phyloP scores from a whole-genome alignment of 495 filamentous ascomycete species.

The Xylona heveae region DNA sequence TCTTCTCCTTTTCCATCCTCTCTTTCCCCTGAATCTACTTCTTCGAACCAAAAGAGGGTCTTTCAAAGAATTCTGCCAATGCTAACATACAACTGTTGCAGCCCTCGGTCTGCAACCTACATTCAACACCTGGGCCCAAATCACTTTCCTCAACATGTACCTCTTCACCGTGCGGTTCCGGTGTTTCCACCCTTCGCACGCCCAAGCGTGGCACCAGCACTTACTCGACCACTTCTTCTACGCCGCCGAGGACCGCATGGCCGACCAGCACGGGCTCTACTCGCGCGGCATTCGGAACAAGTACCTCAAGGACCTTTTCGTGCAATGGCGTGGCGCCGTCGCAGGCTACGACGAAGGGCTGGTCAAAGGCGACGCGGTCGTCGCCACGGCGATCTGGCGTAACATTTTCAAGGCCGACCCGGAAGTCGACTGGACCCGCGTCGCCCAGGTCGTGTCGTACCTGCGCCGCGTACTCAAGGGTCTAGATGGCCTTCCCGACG shows the following conservation, averaged over 20 bases:
- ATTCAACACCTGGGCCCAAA: conserved; percentile 87
- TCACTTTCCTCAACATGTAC: conserved; percentile 93
- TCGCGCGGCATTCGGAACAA: conserved; percentile 46
- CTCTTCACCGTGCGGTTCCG: conserved; percentile 74
- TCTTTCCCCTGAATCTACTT: not conserved
- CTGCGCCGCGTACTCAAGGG: conserved; percentile 44
- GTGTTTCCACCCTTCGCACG: conserved; percentile 38
- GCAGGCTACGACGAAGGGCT: conserved; percentile 78
- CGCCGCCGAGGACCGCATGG: conserved; percentile 76
- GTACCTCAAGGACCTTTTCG: conserved; percentile 80
- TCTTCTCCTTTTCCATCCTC: conserved; percentile 8
- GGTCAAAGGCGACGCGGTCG: conserved; percentile 59
- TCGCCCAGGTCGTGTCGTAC: conserved; percentile 62
- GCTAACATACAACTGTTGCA: conserved; percentile 5
- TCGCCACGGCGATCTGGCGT: conserved; percentile 79
- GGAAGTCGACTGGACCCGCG: conserved; percentile 44
- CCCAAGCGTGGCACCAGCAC: conserved; percentile 46
- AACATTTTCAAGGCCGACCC: conserved; percentile 66
- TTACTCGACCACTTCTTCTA: conserved; percentile 86
- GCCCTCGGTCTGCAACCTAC: conserved; percentile 48
- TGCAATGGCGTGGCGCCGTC: conserved; percentile 73
- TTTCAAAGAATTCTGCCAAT: too few species aligned
- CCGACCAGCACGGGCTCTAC: conserved; percentile 41
- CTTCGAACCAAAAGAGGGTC: not conserved
- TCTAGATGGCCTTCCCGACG: conserved; percentile 42